phyloP scores from a whole-genome alignment of 2,329 filamentous ascomycete species.

The Xylariaceae sp. region DNA sequence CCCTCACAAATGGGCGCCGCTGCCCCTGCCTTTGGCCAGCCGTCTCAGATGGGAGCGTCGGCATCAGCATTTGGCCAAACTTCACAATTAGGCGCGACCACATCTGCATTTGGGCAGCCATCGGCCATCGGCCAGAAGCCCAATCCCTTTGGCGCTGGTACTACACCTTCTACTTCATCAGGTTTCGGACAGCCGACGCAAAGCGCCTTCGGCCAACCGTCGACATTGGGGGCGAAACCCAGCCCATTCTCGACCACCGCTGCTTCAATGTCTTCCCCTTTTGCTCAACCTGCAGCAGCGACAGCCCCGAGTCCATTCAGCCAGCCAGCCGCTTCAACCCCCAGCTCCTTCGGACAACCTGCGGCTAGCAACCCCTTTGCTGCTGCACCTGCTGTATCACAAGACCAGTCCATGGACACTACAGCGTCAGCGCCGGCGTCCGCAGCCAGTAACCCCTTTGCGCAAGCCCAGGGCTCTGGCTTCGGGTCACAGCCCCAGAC shows the following conservation, averaged over 20 bases:
- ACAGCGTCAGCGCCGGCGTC: slow-evolving; percentile 5
- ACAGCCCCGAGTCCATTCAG: not conserved
- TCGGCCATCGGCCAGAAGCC: slow-evolving; percentile 25
- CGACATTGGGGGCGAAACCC: slow-evolving; percentile 27
- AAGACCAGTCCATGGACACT: slow-evolving; percentile 1
- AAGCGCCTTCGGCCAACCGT: slow-evolving; percentile 33
- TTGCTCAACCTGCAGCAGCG: not conserved
- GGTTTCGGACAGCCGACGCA: slow-evolving; percentile 29
- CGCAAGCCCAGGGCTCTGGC: slow-evolving; percentile 8
- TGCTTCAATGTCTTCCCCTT: too few species aligned
- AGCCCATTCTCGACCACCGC: slow-evolving; percentile 19
- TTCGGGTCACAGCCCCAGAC: slow-evolving; percentile 10
- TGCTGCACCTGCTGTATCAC: slow-evolving; percentile 6
- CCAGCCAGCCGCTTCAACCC: slow-evolving; percentile 8
- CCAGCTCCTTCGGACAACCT: slow-evolving; percentile 23
- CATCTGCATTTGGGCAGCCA: slow-evolving; percentile 23
- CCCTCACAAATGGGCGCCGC: slow-evolving; percentile 24
- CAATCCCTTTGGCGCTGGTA: slow-evolving; percentile 24
- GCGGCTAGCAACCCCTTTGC: slow-evolving; percentile 22
- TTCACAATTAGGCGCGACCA: slow-evolving; percentile 18
- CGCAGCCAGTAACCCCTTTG: slow-evolving; percentile 25
- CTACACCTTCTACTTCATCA: slow-evolving; percentile 12
- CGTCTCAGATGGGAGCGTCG: slow-evolving; percentile 24
- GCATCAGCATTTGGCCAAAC: slow-evolving; percentile 35
- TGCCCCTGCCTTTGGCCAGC: slow-evolving; percentile 26